phyloP scores from a whole-genome alignment of 2,329 filamentous ascomycete species.

The Pseudogymnoascus sp. region DNA sequence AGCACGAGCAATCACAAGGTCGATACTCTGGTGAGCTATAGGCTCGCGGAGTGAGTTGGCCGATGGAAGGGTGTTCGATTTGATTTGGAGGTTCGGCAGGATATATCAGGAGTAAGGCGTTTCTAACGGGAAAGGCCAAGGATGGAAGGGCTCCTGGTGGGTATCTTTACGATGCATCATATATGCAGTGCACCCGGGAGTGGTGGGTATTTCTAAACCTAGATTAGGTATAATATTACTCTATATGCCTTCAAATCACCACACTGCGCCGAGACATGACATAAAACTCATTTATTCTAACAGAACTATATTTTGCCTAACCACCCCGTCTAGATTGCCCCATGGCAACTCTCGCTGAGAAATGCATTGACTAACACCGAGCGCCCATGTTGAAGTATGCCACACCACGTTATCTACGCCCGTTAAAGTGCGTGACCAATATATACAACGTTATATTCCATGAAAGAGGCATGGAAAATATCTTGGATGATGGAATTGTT shows the following conservation, averaged over 20 bases:
- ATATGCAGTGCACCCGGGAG: neutral
- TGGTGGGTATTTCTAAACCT: neutral
- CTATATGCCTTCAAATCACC: neutral
- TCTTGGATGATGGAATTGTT: conserved; percentile 7
- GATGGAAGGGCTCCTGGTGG: neutral
- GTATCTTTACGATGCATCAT: neutral
- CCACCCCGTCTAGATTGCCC: conserved; percentile 4
- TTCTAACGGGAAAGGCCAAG: neutral
- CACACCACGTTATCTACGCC: conserved; percentile 7
- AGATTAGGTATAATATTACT: neutral
- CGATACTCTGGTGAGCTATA: conserved; percentile 91
- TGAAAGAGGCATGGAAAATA: neutral
- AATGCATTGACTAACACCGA: conserved; percentile 3
- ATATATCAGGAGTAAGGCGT: conserved; percentile 4
- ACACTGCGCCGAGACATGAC: neutral
- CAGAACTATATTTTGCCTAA: neutral
- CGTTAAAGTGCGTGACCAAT: conserved; percentile 4
- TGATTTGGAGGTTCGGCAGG: neutral
- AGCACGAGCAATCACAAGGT: conserved; percentile 91
- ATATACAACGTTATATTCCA: conserved; percentile 4
- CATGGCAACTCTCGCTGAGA: neutral
- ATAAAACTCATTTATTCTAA: conserved; percentile 1
- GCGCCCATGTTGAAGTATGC: conserved; percentile 7
- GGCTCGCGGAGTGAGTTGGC: conserved; percentile 40
- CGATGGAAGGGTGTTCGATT: neutral